These are phyloP conservation scores for Fraxinus paxiana DNA, from an alignment of 305 asterid genomes.

Conservation along the genomic window DNA sequence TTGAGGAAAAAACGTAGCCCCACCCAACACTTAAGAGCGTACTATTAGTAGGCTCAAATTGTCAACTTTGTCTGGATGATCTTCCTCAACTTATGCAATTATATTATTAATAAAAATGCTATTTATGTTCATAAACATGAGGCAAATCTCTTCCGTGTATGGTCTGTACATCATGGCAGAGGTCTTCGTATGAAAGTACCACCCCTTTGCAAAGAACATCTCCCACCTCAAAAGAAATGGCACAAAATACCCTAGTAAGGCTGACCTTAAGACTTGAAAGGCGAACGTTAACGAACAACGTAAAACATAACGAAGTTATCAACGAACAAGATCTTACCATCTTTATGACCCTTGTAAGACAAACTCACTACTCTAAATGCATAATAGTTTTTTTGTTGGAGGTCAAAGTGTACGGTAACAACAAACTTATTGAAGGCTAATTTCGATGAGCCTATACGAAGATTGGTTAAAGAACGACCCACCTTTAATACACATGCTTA, in stretches of 20 bases:
- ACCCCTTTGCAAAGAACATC: not conserved
- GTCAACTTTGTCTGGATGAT: not conserved
- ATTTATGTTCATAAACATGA: not conserved
- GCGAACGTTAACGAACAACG: not conserved
- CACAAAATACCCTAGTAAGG: not conserved
- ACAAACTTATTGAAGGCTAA: not conserved
- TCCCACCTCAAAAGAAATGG: too few species aligned
- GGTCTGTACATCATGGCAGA: not conserved
- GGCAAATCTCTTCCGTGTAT: not conserved
- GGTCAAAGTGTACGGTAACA: not conserved
- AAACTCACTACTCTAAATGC: not conserved
- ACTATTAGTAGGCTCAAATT: not conserved
- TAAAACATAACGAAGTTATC: not conserved
- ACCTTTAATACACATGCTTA: not conserved
- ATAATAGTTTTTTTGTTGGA: not conserved
- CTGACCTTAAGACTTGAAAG: not conserved
- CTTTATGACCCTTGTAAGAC: not conserved
- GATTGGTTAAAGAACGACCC: not conserved
- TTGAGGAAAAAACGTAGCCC: not conserved
- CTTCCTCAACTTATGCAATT: not conserved
- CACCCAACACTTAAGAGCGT: not conserved
- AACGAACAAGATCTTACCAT: not conserved
- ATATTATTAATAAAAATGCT: too few species aligned
- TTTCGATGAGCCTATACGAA: not conserved
- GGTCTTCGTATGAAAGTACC: not conserved